Evolutionary conservation across 805 yeast genomes (phyloP).

Genomic region (Suhomyces tanzawaensis): DNA sequence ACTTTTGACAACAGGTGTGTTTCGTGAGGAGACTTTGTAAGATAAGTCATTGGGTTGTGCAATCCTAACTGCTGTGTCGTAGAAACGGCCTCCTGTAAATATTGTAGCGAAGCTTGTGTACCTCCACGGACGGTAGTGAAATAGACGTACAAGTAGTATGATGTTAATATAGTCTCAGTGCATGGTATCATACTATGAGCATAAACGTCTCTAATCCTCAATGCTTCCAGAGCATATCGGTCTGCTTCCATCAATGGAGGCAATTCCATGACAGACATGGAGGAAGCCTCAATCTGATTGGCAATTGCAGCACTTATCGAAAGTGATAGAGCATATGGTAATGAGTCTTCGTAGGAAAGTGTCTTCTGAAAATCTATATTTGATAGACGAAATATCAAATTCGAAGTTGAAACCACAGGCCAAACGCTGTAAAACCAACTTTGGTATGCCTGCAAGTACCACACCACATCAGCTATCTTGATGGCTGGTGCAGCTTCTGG

Average conservation of each 20-base stretch:
- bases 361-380: background rate
- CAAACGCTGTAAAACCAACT: conserved; percentile 41
- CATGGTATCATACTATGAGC: conserved; percentile 24
- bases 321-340: conserved; percentile 28
- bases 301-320: conserved; percentile 34
- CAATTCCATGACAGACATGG: background rate
- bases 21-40: conserved; percentile 24
- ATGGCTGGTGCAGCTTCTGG: too few relatives aligned
- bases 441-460: conserved; percentile 32
- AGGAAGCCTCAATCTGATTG: conserved; percentile 17
- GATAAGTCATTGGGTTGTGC: conserved; percentile 26
- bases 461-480: background rate
- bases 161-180: conserved; percentile 25
- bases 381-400: conserved; percentile 20
- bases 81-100: conserved; percentile 35
- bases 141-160: conserved; percentile 36
- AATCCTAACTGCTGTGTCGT: conserved; percentile 31
- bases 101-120: conserved; percentile 22
- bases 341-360: conserved; percentile 14
- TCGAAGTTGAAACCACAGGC: conserved; percentile 37
- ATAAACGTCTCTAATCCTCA: conserved; percentile 24
- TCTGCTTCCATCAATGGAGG: conserved; percentile 9
- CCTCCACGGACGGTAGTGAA: conserved; percentile 27
- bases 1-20: conserved; percentile 31
- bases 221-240: conserved; percentile 16